Conservation (phyloP, 495 filamentous ascomycete species). For the Aspergillus haitiensis region DNA sequence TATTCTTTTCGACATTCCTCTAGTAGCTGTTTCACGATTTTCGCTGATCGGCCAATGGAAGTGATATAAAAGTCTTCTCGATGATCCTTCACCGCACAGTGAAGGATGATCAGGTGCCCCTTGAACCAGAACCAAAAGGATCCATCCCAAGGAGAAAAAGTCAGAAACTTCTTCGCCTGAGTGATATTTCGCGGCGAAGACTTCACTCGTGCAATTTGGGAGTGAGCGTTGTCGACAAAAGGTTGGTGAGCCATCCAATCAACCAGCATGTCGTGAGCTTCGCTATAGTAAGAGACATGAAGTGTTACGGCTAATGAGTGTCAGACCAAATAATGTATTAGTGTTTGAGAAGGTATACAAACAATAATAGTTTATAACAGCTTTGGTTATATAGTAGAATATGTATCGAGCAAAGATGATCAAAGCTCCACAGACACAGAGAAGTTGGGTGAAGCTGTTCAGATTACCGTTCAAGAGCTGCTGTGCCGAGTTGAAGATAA, state of each 20-base stretch:
- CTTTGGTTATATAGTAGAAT: too few species aligned
- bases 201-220: neutral
- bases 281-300: neutral
- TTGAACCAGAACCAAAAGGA: neutral
- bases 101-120: neutral
- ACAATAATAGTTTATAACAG: neutral
- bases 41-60: neutral
- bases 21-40: neutral
- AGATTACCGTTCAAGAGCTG: conserved; percentile 26
- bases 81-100: neutral
- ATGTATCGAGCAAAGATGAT: conserved; percentile 28
- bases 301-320: neutral
- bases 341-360: neutral
- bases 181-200: neutral
- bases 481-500: conserved; percentile 23
- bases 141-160: neutral
- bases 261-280: neutral
- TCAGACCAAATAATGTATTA: neutral
- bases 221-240: neutral
- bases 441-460: conserved; percentile 25
- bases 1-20: neutral
- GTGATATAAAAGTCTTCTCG: neutral
- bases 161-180: neutral
- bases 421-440: conserved; percentile 28
- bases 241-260: neutral